phyloP scores from a whole-genome alignment of 208 protist genomes.

The Phytomonas sp. region DNA sequence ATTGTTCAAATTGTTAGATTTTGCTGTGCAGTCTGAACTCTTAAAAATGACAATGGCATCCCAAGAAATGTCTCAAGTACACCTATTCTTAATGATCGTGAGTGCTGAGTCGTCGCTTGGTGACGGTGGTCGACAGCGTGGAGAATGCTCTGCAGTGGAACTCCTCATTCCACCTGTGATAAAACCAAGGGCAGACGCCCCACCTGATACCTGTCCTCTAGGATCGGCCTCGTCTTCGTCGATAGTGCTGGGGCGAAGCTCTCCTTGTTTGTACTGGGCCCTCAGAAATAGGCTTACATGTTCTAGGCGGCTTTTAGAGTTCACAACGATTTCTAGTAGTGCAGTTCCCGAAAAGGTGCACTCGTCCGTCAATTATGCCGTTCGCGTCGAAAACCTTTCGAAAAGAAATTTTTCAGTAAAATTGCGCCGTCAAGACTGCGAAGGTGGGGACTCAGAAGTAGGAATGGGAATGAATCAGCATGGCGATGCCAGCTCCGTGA shows the following conservation, averaged over 20 bases:
- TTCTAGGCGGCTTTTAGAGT: slow-evolving; percentile 23
- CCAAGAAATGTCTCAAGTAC: not conserved
- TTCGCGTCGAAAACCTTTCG: not conserved
- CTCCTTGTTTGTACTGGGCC: slow-evolving; percentile 23
- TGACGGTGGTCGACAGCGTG: not conserved
- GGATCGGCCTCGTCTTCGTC: not conserved
- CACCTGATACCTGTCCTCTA: not conserved
- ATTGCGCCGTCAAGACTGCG: not conserved
- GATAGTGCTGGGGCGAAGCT: slow-evolving; percentile 10
- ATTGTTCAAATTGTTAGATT: not conserved
- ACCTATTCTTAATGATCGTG: not conserved
- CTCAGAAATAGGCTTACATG: slow-evolving; percentile 26
- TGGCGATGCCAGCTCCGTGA: not conserved
- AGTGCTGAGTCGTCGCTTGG: not conserved
- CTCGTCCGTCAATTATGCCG: not conserved
- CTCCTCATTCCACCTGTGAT: not conserved
- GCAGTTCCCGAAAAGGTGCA: not conserved
- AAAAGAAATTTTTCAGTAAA: not conserved
- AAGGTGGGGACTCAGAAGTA: not conserved
- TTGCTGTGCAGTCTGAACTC: not conserved
- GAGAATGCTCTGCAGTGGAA: not conserved
- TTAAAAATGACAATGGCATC: not conserved
- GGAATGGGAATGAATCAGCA: not conserved
- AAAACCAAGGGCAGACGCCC: not conserved
- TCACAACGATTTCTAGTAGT: slow-evolving; percentile 12